Percentiles rank a stretch among this genome's conserved stretches.
Conservation (phyloP, 2,329 filamentous ascomycete species). For the Cladobotryum protrusum region DNA sequence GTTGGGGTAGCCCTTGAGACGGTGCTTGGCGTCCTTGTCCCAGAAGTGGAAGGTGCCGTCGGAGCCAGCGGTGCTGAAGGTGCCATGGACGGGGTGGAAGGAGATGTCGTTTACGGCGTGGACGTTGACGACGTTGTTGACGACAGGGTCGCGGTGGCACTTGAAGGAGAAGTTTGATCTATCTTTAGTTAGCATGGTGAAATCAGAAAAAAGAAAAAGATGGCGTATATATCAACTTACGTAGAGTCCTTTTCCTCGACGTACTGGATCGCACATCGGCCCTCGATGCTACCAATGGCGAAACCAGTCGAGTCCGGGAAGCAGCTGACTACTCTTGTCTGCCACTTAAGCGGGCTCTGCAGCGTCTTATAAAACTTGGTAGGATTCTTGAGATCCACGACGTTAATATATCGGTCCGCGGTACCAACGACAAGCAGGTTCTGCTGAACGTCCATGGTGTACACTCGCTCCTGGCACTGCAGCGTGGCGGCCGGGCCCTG, state of each 20-base stretch:
- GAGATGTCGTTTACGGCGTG: constrained; percentile 96
- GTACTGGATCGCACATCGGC: constrained; percentile 95
- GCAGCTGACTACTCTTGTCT: constrained; percentile 91
- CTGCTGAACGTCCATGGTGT: constrained; percentile 86
- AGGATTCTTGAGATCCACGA: constrained; percentile 84
- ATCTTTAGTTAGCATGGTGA: neutral
- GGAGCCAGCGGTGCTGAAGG: constrained; percentile 93
- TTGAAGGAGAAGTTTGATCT: constrained; percentile 98
- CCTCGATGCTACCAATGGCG: constrained; percentile 93
- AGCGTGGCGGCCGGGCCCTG: constrained; percentile 60
- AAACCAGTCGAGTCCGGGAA: constrained; percentile 90
- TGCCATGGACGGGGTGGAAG: constrained; percentile 93
- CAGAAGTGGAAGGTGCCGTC: constrained; percentile 97
- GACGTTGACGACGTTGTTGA: constrained; percentile 76
- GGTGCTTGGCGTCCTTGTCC: constrained; percentile 88
- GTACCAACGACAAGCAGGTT: constrained; percentile 87
- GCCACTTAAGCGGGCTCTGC: constrained; percentile 95
- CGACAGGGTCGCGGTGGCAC: constrained; percentile 81
- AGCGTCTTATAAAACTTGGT: constrained; percentile 92
- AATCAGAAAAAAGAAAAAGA: neutral
- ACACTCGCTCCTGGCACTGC: constrained; percentile 69
- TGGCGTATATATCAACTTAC: constrained; percentile 35
- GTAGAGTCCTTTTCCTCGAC: constrained; percentile 89
- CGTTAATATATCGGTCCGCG: constrained; percentile 92
- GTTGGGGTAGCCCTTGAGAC: constrained; percentile 79